Evolutionary conservation across 176 grass and related monocot species (phyloP).

Genomic region (Miscanthus lutarioriparius): DNA sequence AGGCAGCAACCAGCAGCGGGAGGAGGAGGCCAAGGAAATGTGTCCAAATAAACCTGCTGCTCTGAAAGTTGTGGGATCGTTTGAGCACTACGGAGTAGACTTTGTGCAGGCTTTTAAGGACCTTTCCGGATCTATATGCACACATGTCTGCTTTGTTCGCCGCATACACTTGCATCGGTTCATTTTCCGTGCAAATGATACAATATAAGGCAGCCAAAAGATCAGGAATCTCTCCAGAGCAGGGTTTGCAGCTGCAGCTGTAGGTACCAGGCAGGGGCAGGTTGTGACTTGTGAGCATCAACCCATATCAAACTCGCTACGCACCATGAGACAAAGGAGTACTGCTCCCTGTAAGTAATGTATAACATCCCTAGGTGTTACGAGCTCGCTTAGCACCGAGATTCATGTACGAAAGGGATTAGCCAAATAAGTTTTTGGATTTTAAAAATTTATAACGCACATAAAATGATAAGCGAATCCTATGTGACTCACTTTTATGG

Average conservation of each 20-base stretch:
- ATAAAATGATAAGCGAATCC: too few relatives aligned
- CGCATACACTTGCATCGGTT: neutral
- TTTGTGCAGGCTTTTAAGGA: constrained; percentile 46
- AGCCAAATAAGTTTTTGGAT: too few relatives aligned
- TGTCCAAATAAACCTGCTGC: constrained; percentile 22
- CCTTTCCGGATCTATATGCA: neutral
- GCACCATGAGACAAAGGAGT: constrained; percentile 14
- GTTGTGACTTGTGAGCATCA: neutral
- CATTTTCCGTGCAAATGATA: constrained; percentile 50
- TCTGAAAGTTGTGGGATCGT: constrained; percentile 20
- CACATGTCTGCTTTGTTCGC: too few relatives aligned
- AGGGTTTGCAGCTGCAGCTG: constrained; percentile 41
- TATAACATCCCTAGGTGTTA: too few relatives aligned
- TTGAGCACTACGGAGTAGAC: neutral
- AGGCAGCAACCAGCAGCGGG: neutral
- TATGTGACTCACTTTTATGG: too few relatives aligned
- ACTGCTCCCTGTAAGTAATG: neutral
- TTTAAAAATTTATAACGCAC: too few relatives aligned
- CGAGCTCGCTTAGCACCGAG: too few relatives aligned
- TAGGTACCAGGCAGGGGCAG: neutral
- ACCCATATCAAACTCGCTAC: neutral
- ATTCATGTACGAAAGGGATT: too few relatives aligned
- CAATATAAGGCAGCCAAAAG: constrained; percentile 36
- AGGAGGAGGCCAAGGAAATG: constrained; percentile 11
- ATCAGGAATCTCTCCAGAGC: constrained; percentile 42